A percentile compares a stretch with the other conserved stretches of the same genome.
These are phyloP conservation scores for Podosphaera xanthii DNA, from an alignment of 2,329 filamentous ascomycete species.

Conservation along the genomic window DNA sequence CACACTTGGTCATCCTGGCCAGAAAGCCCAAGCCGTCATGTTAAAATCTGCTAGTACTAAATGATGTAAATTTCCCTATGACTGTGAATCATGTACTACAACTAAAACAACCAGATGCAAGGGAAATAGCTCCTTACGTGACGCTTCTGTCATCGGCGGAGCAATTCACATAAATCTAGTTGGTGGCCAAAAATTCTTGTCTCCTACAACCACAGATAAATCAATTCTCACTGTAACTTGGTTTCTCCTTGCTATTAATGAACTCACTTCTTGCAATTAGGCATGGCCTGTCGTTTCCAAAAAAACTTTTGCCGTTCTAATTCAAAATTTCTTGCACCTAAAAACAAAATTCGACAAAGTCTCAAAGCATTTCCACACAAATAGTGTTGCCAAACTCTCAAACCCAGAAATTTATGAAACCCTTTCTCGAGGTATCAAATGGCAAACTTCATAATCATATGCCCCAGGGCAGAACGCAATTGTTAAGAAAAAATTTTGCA, in stretches of 20 bases:
- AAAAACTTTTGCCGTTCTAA: background rate
- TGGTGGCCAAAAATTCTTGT: background rate
- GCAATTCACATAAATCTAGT: too few species aligned
- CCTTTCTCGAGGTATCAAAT: too few species aligned
- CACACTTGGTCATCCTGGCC: background rate
- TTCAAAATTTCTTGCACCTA: background rate
- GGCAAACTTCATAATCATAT: too few species aligned
- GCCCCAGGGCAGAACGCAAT: too few species aligned
- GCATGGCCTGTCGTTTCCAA: background rate
- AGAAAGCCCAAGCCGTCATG: background rate
- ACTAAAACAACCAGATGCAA: too few species aligned
- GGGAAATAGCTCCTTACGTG: too few species aligned
- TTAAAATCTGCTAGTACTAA: background rate
- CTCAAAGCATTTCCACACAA: background rate
- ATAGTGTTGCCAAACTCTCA: background rate
- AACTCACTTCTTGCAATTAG: background rate
- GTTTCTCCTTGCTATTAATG: background rate
- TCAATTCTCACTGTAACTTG: background rate
- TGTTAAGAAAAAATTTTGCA: too few species aligned
- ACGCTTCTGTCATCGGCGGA: too few species aligned
- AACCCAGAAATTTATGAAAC: too few species aligned
- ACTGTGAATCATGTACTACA: background rate
- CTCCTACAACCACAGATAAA: background rate
- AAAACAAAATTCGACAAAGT: background rate
- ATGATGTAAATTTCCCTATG: background rate